Conservation (phyloP, 495 filamentous ascomycete genomes). For the Filosporella fistucella region DNA sequence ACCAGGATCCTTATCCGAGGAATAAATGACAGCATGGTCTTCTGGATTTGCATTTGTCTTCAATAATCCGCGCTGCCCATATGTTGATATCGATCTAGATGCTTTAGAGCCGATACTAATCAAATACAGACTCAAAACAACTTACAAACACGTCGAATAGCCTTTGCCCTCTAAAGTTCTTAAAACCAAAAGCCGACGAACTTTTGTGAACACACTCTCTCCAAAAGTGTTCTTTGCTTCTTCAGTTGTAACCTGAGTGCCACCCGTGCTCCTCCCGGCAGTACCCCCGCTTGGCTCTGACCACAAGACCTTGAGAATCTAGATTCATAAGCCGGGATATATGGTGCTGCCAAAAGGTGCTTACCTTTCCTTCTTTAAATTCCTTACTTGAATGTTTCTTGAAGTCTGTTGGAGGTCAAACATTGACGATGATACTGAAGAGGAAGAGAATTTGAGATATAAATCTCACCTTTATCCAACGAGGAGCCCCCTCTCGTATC, state of each 20-base stretch:
- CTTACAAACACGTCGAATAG: constrained; percentile 19
- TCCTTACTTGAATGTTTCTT: too few species aligned
- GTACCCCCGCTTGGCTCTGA: constrained; percentile 15
- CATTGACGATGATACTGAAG: too few species aligned
- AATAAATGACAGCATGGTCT: constrained; percentile 10
- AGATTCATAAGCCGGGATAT: too few species aligned
- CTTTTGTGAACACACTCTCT: not conserved
- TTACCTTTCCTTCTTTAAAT: too few species aligned
- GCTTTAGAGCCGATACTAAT: too few species aligned
- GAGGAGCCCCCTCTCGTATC: too few species aligned
- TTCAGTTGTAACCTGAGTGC: not conserved
- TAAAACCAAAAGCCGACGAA: constrained; percentile 19
- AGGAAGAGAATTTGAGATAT: too few species aligned
- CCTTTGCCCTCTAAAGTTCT: constrained; percentile 5
- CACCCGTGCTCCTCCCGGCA: not conserved
- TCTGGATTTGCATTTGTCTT: constrained; percentile 3
- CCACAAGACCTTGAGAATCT: constrained; percentile 24
- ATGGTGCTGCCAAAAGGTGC: too few species aligned
- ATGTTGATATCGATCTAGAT: not conserved
- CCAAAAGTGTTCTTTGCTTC: not conserved
- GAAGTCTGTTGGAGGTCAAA: too few species aligned
- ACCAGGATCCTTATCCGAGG: not conserved
- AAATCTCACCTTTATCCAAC: too few species aligned
- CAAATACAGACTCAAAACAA: too few species aligned
- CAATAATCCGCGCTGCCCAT: not conserved